Evolutionary conservation across 768 basidiomycete genomes (phyloP).

Genomic region (Hygrocybe coccinea): DNA sequence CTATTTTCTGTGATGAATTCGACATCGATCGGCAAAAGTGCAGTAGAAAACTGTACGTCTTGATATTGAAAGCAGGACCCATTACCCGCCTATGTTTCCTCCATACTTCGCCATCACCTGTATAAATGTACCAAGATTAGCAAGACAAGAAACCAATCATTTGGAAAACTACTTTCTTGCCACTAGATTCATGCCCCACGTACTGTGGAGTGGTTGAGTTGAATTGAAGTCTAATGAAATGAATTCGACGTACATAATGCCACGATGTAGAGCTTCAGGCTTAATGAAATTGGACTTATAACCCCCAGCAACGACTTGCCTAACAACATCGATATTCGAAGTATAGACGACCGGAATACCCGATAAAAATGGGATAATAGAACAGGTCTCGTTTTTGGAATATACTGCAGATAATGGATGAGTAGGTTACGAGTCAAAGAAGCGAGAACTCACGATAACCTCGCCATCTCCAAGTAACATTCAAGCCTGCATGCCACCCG

Average conservation of each 20-base stretch:
- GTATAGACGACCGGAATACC: slow-evolving; percentile 39
- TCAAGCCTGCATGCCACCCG: slow-evolving; percentile 42
- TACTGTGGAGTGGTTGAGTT: background rate
- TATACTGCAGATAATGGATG: background rate
- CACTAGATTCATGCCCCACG: slow-evolving; percentile 32
- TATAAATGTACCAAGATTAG: background rate
- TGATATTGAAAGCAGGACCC: slow-evolving; percentile 29
- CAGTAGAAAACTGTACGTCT: slow-evolving; percentile 15
- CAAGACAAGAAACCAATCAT: background rate
- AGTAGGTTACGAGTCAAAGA: background rate
- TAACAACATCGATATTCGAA: slow-evolving; percentile 43
- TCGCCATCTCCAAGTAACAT: slow-evolving; percentile 36
- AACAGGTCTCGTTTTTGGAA: slow-evolving; percentile 37
- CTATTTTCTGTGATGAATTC: slow-evolving; percentile 18
- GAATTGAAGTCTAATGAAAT: background rate
- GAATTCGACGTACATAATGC: slow-evolving; percentile 29
- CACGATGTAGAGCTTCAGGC: slow-evolving; percentile 28
- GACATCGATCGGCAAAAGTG: background rate
- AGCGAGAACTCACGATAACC: slow-evolving; percentile 24
- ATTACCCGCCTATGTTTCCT: slow-evolving; percentile 32
- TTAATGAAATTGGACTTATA: slow-evolving; percentile 40
- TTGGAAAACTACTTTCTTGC: slow-evolving; percentile 4
- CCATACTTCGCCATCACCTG: slow-evolving; percentile 28
- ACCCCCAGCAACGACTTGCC: slow-evolving; percentile 40
- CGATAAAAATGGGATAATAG: slow-evolving; percentile 36